Percentiles rank a stretch among this genome's conserved stretches.
Evolutionary conservation across 2,329 filamentous ascomycete genomes (phyloP).

Genomic region (Trichoderma polysporum): DNA sequence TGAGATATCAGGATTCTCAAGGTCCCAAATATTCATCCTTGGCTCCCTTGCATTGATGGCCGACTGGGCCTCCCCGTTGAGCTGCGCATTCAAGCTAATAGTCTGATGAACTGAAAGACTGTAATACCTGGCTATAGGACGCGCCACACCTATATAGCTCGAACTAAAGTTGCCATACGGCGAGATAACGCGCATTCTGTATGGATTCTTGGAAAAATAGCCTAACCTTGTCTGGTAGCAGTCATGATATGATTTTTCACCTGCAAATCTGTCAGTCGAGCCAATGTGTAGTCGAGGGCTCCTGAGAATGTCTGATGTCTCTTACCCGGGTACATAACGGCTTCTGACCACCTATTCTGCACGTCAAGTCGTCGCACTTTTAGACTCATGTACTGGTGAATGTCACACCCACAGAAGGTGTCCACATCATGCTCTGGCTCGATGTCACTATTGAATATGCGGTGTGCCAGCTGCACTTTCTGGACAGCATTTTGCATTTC

Average conservation of each 20-base stretch:
- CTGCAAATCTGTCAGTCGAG: slow-evolving; percentile 11
- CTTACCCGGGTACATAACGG: slow-evolving; percentile 45
- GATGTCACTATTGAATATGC: slow-evolving; percentile 47
- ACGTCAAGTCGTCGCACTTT: slow-evolving; percentile 39
- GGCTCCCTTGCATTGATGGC: slow-evolving; percentile 20
- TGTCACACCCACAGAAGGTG: slow-evolving; percentile 39
- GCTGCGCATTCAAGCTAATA: slow-evolving; percentile 15
- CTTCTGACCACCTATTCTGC: slow-evolving; percentile 44
- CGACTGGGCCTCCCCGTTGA: slow-evolving; percentile 20
- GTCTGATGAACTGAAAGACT: slow-evolving; percentile 17
- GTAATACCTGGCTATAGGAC: slow-evolving; percentile 8
- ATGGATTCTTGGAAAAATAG: slow-evolving; percentile 21
- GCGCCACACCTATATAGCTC: neutral
- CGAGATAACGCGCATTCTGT: slow-evolving; percentile 18
- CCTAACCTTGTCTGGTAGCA: neutral
- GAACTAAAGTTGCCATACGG: slow-evolving; percentile 10
- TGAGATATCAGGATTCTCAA: neutral
- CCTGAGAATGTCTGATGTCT: neutral
- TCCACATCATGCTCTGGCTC: slow-evolving; percentile 47
- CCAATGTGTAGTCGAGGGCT: neutral
- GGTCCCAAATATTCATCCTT: slow-evolving; percentile 18
- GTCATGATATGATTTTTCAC: slow-evolving; percentile 37
- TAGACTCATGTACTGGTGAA: slow-evolving; percentile 39
- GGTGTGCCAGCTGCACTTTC: slow-evolving; percentile 38
- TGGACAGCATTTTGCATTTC: slow-evolving; percentile 45